phyloP scores from a whole-genome alignment of 768 basidiomycete species.

The Russula earlei region DNA sequence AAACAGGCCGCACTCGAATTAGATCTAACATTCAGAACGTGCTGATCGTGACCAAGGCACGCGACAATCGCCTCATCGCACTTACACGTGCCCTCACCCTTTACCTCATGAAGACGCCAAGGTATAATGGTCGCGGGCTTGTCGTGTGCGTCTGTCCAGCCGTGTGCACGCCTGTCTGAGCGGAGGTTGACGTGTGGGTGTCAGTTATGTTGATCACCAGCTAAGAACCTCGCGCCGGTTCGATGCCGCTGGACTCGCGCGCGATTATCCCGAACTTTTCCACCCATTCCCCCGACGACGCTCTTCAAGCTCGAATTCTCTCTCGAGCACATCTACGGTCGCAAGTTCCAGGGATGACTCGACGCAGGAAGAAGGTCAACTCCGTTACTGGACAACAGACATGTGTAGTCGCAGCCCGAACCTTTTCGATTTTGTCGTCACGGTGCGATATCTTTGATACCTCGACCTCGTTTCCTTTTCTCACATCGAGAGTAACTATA shows the following conservation, averaged over 20 bases:
- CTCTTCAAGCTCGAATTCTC: conserved; percentile 55
- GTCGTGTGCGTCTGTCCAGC: conserved; percentile 53
- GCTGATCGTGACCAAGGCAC: conserved; percentile 93
- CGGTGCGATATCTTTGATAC: conserved; percentile 47
- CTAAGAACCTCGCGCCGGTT: conserved; percentile 84
- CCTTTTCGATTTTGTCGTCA: conserved; percentile 95
- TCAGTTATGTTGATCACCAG: conserved; percentile 90
- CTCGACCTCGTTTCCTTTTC: neutral
- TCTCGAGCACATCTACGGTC: conserved; percentile 47
- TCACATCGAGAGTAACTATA: conserved; percentile 26
- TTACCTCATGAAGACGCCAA: conserved; percentile 88
- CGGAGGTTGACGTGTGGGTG: conserved; percentile 9
- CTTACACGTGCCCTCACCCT: conserved; percentile 89
- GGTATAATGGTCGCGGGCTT: conserved; percentile 63
- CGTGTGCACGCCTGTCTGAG: conserved; percentile 15
- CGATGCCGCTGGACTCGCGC: conserved; percentile 81
- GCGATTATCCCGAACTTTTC: conserved; percentile 84
- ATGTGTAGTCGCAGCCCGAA: conserved; percentile 91
- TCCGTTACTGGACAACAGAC: conserved; percentile 94
- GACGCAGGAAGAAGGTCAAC: conserved; percentile 68
- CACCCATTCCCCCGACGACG: conserved; percentile 66
- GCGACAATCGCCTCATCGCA: conserved; percentile 93
- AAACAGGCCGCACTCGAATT: conserved; percentile 80
- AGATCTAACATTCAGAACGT: conserved; percentile 87
- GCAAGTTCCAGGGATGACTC: conserved; percentile 35